Conservation (phyloP, 495 filamentous ascomycete genomes). For the Penicillium argentinense region DNA sequence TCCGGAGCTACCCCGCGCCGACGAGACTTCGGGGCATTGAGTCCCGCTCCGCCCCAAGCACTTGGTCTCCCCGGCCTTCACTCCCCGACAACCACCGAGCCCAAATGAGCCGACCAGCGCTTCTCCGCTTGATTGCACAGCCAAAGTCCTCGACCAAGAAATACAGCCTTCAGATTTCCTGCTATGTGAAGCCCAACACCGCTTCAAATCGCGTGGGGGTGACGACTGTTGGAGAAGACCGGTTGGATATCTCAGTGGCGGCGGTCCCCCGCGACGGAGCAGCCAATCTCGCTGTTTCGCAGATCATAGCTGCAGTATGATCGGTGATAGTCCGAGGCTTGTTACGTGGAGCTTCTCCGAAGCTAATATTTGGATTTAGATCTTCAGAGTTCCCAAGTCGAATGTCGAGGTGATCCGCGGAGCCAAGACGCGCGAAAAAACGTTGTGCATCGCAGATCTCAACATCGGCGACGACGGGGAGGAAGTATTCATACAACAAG, state of each 20-base stretch:
- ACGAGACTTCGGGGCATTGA: no score
- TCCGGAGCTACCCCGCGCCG: no score
- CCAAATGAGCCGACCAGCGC: slow-evolving; percentile 7
- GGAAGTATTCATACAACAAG: slow-evolving; percentile 26
- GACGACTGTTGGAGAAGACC: slow-evolving; percentile 48
- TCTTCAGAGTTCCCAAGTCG: slow-evolving; percentile 61
- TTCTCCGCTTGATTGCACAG: slow-evolving; percentile 28
- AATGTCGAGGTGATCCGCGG: slow-evolving; percentile 63
- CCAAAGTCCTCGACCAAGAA: background rate
- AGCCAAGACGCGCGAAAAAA: slow-evolving; percentile 62
- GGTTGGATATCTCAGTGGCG: slow-evolving; percentile 61
- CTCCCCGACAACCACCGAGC: background rate
- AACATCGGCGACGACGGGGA: slow-evolving; percentile 26
- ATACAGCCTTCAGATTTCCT: slow-evolving; percentile 47
- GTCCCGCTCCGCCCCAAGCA: background rate
- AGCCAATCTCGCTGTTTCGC: slow-evolving; percentile 64
- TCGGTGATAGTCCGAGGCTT: background rate
- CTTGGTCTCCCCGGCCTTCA: background rate
- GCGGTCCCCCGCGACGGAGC: slow-evolving; percentile 64
- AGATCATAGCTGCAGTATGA: slow-evolving; percentile 61
- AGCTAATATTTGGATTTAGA: slow-evolving; percentile 7
- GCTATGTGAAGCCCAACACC: slow-evolving; percentile 65
- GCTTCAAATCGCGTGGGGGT: slow-evolving; percentile 61
- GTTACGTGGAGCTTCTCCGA: background rate
- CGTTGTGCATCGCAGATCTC: slow-evolving; percentile 39